phyloP scores from a whole-genome alignment of 345 rosid species.

The Geranium rotundifolium region DNA sequence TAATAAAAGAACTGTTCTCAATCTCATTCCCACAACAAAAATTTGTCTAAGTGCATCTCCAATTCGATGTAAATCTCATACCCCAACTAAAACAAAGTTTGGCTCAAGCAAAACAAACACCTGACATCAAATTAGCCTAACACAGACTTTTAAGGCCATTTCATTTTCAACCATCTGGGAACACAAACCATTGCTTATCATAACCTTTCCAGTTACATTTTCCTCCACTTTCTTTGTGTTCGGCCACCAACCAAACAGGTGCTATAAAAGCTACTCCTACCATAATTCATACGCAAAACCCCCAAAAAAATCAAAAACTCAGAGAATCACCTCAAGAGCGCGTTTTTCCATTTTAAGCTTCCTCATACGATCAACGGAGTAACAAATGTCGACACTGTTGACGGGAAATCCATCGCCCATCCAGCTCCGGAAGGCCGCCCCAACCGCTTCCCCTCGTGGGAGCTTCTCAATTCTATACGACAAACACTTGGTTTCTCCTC shows the following conservation, averaged over 20 bases:
- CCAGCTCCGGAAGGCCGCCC: slow-evolving; percentile 74
- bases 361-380: slow-evolving; percentile 66
- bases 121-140: neutral
- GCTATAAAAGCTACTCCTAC: neutral
- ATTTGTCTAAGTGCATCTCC: neutral
- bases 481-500: slow-evolving; percentile 38
- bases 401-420: slow-evolving; percentile 74
- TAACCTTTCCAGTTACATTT: neutral
- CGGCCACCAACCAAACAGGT: neutral
- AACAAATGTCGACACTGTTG: slow-evolving; percentile 66
- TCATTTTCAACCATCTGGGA: too few species aligned
- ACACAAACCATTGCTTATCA: neutral
- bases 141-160: neutral
- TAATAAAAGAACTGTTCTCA: too few species aligned
- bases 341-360: slow-evolving; percentile 60
- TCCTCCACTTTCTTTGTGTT: neutral
- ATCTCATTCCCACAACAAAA: too few species aligned
- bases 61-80: neutral
- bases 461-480: slow-evolving; percentile 72
- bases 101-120: neutral
- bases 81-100: neutral
- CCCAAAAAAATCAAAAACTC: neutral
- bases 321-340: slow-evolving; percentile 52
- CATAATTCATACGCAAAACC: neutral
- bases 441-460: slow-evolving; percentile 45